phyloP scores from a whole-genome alignment of 306 rosid species.

The Glycine tomentella region DNA sequence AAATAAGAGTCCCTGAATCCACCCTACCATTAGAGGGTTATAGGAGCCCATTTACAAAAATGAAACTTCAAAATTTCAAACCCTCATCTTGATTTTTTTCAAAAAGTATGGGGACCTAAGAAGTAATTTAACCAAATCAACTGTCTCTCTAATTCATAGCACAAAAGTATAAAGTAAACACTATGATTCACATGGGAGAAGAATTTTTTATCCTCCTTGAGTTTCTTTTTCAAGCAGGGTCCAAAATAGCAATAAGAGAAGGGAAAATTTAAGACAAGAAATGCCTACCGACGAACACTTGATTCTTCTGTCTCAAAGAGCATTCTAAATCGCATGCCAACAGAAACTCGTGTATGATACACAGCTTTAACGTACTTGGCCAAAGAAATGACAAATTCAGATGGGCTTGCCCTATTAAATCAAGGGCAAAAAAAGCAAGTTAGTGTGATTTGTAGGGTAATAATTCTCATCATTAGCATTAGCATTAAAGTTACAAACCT shows the following conservation, averaged over 20 bases:
- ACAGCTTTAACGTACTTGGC: conserved; percentile 79
- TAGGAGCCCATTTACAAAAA: background rate
- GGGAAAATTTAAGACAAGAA: conserved; percentile 18
- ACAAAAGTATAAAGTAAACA: background rate
- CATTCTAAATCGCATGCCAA: conserved; percentile 84
- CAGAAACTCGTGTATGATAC: conserved; percentile 75
- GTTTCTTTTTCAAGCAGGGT: too few relatives aligned
- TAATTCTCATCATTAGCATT: conserved; percentile 12
- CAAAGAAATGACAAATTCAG: conserved; percentile 74
- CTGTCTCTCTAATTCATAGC: background rate
- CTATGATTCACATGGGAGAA: background rate
- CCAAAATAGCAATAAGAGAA: too few relatives aligned
- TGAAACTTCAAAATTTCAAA: background rate
- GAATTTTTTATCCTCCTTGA: too few relatives aligned
- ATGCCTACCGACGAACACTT: conserved; percentile 71
- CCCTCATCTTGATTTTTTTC: background rate
- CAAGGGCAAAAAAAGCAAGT: background rate
- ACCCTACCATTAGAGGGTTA: background rate
- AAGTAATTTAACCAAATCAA: conserved; percentile 3
- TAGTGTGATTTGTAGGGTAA: conserved; percentile 21
- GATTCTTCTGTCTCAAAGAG: conserved; percentile 86
- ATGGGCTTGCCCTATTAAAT: conserved; percentile 69
- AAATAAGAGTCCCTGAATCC: background rate
- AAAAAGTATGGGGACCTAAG: background rate
- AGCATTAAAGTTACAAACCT: conserved; percentile 52